Evolutionary conservation across 2,329 filamentous ascomycete species (phyloP).

Genomic region (Alternaria tenuissima): DNA sequence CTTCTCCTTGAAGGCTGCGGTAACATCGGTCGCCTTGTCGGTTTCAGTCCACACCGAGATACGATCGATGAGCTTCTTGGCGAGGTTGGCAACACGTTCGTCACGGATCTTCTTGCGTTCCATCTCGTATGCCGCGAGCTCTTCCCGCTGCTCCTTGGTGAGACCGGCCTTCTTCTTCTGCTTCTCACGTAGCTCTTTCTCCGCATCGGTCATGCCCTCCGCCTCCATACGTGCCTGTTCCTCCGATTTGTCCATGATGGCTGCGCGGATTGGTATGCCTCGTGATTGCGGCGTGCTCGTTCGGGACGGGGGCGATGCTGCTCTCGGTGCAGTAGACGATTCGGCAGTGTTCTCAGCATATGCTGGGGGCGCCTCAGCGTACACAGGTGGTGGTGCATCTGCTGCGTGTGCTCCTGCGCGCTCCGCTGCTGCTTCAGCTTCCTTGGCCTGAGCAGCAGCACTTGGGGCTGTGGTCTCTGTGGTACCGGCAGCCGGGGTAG

Average conservation of each 20-base stretch:
- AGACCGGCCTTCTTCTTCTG: constrained; percentile 90
- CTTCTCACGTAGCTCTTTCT: constrained; percentile 79
- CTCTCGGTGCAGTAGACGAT: constrained; percentile 37
- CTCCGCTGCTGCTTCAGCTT: constrained; percentile 53
- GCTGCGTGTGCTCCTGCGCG: constrained; percentile 45
- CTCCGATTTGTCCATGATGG: constrained; percentile 87
- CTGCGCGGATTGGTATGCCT: constrained; percentile 78
- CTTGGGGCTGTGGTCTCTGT: constrained; percentile 25
- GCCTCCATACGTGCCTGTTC: constrained; percentile 74
- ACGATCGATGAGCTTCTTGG: constrained; percentile 85
- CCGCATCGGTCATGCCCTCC: constrained; percentile 72
- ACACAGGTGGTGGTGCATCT: constrained; percentile 47
- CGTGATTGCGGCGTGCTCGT: constrained; percentile 60
- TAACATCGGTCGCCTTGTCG: constrained; percentile 86
- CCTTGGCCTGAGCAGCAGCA: constrained; percentile 55
- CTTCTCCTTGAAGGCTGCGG: constrained; percentile 90
- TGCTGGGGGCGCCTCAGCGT: constrained; percentile 46
- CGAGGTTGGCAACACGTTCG: constrained; percentile 85
- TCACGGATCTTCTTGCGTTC: constrained; percentile 85
- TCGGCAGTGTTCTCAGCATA: constrained; percentile 57
- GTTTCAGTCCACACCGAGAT: constrained; percentile 97
- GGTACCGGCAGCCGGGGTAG: constrained; percentile 15
- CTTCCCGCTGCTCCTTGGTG: constrained; percentile 90
- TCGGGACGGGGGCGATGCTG: constrained; percentile 51
- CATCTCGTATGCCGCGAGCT: constrained; percentile 85